Conservation (phyloP, 495 filamentous ascomycete genomes). For the Parmelia sp. region DNA sequence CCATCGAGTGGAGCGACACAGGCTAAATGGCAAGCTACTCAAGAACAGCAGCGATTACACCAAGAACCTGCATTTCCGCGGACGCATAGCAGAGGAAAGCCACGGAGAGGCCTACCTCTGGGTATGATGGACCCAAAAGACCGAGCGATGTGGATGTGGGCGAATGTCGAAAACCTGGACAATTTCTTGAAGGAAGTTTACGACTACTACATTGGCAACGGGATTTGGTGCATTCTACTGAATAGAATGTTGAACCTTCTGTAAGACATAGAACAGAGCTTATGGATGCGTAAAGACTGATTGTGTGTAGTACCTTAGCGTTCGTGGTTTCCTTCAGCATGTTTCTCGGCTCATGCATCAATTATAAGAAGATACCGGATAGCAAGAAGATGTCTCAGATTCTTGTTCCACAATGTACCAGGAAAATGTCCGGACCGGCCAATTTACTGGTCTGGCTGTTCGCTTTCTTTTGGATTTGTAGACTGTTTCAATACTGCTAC, state of each 20-base stretch:
- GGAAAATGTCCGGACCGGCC: slow-evolving; percentile 73
- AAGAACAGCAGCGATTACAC: slow-evolving; percentile 57
- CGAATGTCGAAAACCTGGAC: slow-evolving; percentile 86
- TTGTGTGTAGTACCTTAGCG: slow-evolving; percentile 48
- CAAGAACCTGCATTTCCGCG: slow-evolving; percentile 30
- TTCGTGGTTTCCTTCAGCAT: slow-evolving; percentile 83
- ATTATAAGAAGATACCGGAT: slow-evolving; percentile 67
- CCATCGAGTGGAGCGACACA: slow-evolving; percentile 48
- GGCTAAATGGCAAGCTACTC: slow-evolving; percentile 61
- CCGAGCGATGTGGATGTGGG: slow-evolving; percentile 92
- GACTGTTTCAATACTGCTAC: slow-evolving; percentile 65
- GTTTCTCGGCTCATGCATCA: slow-evolving; percentile 80
- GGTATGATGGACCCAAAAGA: slow-evolving; percentile 60
- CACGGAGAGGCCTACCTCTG: slow-evolving; percentile 38
- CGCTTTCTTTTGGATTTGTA: slow-evolving; percentile 80
- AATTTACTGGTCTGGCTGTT: slow-evolving; percentile 80
- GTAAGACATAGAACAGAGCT: slow-evolving; percentile 43
- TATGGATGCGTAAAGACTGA: slow-evolving; percentile 10
- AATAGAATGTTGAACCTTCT: slow-evolving; percentile 63
- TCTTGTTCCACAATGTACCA: slow-evolving; percentile 73
- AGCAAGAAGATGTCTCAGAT: slow-evolving; percentile 73
- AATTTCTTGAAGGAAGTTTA: slow-evolving; percentile 88
- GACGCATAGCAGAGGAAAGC: slow-evolving; percentile 4
- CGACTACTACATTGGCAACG: slow-evolving; percentile 76
- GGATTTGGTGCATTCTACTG: slow-evolving; percentile 84